A percentile compares a stretch with the other conserved stretches of the same genome.
These are phyloP conservation scores for Astrothelium macrocarpum DNA, from an alignment of 495 filamentous ascomycete genomes.

Conservation along the genomic window DNA sequence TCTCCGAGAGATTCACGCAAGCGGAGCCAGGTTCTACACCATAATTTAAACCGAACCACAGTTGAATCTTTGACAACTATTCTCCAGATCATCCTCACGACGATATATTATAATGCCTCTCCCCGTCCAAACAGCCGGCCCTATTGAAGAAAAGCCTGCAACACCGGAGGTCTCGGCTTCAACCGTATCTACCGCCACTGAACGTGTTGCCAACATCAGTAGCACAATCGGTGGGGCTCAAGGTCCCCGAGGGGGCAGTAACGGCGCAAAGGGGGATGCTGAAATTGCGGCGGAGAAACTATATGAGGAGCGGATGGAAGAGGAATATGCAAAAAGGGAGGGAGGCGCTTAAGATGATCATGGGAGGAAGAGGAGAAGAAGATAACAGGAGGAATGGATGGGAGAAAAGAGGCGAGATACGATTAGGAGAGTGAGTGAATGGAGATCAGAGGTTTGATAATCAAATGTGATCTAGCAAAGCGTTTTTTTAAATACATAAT, in stretches of 20 bases:
- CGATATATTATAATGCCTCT: not conserved
- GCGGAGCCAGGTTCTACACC: too few relatives aligned
- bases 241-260: not conserved
- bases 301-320: constrained; percentile 23
- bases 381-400: not conserved
- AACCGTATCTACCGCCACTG: not conserved
- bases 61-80: not conserved
- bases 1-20: too few relatives aligned
- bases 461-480: not conserved
- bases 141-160: not conserved
- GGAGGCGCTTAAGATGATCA: constrained; percentile 16
- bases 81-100: not conserved
- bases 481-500: too few relatives aligned
- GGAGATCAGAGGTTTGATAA: not conserved
- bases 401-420: not conserved
- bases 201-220: not conserved
- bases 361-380: not conserved
- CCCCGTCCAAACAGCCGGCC: not conserved
- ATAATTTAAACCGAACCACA: not conserved
- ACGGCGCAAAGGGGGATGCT: constrained; percentile 9
- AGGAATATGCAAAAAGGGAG: constrained; percentile 25
- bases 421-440: not conserved
- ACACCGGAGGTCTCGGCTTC: not conserved
- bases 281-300: constrained; percentile 21
- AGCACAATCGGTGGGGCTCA: not conserved